phyloP scores from a whole-genome alignment of 768 basidiomycete species.

The Boletus rufocinnamomeus region DNA sequence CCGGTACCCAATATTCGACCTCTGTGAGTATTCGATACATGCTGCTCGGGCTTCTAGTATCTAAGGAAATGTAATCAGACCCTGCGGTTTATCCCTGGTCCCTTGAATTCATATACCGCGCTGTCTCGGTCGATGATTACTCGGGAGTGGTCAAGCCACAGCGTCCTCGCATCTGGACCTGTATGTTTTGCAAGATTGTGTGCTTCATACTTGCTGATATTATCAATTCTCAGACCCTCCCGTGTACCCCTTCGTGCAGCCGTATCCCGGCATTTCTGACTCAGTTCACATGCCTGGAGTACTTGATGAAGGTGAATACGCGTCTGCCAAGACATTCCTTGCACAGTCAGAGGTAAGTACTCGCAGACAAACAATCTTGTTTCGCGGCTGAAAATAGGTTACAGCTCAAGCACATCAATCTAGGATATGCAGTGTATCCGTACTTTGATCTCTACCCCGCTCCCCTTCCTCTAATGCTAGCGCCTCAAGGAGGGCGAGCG shows the following conservation, averaged over 20 bases:
- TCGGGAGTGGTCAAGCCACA: conserved; percentile 2
- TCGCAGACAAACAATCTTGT: not conserved
- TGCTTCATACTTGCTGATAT: not conserved
- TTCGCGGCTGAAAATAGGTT: conserved; percentile 4
- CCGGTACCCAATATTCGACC: conserved; percentile 31
- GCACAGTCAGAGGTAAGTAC: conserved; percentile 17
- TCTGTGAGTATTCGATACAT: conserved; percentile 34
- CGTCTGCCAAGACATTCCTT: conserved; percentile 1
- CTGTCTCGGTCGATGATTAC: conserved; percentile 5
- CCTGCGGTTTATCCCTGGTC: conserved; percentile 32
- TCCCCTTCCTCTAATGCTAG: not conserved
- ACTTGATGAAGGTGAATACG: conserved; percentile 6
- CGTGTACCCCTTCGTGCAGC: conserved; percentile 21
- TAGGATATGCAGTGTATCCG: conserved; percentile 24
- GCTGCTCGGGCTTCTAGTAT: not conserved
- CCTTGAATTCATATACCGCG: conserved; percentile 28
- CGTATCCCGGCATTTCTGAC: conserved; percentile 6
- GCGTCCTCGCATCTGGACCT: conserved; percentile 29
- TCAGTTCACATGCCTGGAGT: conserved; percentile 6
- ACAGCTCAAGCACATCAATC: not conserved
- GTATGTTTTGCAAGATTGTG: conserved; percentile 19
- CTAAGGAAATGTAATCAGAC: conserved; percentile 10
- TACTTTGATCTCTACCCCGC: conserved; percentile 28
- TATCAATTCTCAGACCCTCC: conserved; percentile 9
- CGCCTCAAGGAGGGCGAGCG: not conserved